These are phyloP conservation scores for Metarhizium humberi DNA, from an alignment of 2,329 filamentous ascomycete genomes.

Conservation along the genomic window DNA sequence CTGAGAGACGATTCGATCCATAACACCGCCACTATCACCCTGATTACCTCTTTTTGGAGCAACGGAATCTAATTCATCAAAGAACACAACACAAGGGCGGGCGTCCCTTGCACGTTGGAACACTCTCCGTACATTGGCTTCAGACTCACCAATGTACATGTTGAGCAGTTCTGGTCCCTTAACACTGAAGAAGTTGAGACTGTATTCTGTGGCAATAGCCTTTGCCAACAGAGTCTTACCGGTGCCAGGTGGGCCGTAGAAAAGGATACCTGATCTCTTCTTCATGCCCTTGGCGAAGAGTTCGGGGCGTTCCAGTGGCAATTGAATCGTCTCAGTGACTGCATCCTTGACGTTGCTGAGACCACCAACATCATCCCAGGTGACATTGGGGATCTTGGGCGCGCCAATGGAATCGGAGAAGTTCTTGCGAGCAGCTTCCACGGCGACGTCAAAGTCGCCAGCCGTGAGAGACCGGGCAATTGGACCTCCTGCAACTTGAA, in stretches of 20 bases:
- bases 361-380: constrained; percentile 93
- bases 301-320: constrained; percentile 84
- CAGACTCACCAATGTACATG: constrained; percentile 94
- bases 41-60: constrained; percentile 96
- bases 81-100: constrained; percentile 83
- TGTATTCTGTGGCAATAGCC: constrained; percentile 88
- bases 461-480: constrained; percentile 70
- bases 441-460: constrained; percentile 81
- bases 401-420: constrained; percentile 96
- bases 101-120: constrained; percentile 84
- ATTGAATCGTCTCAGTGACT: constrained; percentile 92
- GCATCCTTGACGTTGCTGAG: constrained; percentile 91
- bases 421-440: constrained; percentile 93
- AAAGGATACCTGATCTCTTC: constrained; percentile 87
- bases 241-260: constrained; percentile 85
- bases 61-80: constrained; percentile 87
- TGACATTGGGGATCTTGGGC: constrained; percentile 94
- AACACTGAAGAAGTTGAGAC: constrained; percentile 88
- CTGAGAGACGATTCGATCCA: constrained; percentile 96
- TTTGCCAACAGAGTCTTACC: constrained; percentile 90
- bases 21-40: constrained; percentile 92
- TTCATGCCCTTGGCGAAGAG: constrained; percentile 97
- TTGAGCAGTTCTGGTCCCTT: constrained; percentile 88
- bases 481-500: constrained; percentile 81
- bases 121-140: constrained; percentile 82